These are phyloP conservation scores for Botrytis paeoniae DNA, from an alignment of 2,329 filamentous ascomycete species.

Conservation along the genomic window DNA sequence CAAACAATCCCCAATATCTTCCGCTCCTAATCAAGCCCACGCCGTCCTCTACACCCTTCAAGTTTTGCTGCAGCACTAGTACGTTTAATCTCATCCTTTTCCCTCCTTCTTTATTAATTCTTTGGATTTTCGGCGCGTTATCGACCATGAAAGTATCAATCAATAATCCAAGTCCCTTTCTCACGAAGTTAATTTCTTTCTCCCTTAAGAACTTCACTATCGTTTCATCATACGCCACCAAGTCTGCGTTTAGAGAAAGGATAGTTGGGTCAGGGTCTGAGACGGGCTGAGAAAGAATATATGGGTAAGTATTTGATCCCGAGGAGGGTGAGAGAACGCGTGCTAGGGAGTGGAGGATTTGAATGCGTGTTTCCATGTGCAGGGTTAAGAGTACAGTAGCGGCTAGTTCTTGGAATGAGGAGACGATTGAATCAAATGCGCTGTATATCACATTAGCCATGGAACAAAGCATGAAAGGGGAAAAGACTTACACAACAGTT, in stretches of 20 bases:
- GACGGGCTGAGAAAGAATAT: constrained; percentile 67
- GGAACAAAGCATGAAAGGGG: background rate
- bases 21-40: constrained; percentile 62
- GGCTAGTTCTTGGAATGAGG: constrained; percentile 78
- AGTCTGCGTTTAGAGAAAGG: constrained; percentile 75
- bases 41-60: constrained; percentile 82
- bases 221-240: constrained; percentile 86
- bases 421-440: constrained; percentile 82
- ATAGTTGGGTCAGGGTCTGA: constrained; percentile 77
- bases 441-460: constrained; percentile 41
- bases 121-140: constrained; percentile 66
- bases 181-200: constrained; percentile 71
- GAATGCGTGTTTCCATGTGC: constrained; percentile 84
- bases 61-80: constrained; percentile 90
- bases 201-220: constrained; percentile 69
- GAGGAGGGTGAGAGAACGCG: constrained; percentile 58
- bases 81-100: constrained; percentile 92
- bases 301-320: constrained; percentile 46
- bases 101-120: constrained; percentile 81
- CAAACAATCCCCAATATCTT: constrained; percentile 68
- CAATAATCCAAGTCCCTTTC: constrained; percentile 70
- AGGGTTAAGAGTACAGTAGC: constrained; percentile 77
- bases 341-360: constrained; percentile 75
- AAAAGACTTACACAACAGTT: constrained; percentile 67
- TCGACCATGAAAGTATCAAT: constrained; percentile 77